Evolutionary conservation across 2,329 filamentous ascomycete genomes (phyloP), one percentile per base, ranked within the genome.

Genomic region (Fusarium sublunatum): DNA sequence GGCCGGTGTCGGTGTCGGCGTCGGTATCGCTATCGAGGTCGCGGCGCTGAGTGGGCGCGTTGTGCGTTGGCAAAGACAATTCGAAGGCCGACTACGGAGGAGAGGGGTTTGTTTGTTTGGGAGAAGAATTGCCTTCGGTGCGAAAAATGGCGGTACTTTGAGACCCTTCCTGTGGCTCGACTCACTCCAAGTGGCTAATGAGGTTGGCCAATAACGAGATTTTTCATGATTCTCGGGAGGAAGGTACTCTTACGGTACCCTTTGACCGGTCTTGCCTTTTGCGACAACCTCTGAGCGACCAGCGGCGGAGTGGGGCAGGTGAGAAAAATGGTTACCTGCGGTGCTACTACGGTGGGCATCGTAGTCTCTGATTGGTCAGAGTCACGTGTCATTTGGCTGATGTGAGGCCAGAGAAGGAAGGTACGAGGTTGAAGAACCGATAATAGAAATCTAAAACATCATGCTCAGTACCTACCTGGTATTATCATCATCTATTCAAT

Each of bases 31-130:
- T 67, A 57, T 65, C 60, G 55, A 53, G 49, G 48, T 65, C 58
- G 53, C 53, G 62, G 53, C 53, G 62, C 58, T 63, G 62, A 67
- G 68, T 58, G 58, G 59, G 65, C 61, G 68, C 59, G 67, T 64
- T 54, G 69, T 65, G 64, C 51, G 56, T 61, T 54, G 58, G 64
- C 45, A 61, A 59, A 63, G 61, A 65, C 58, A 64, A 64, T 40
- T 56, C 51, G 67, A 67, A 54, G 67, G 72, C 73, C 73, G 73
- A 75, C 64, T 74, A 72, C 73, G 73, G 73, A 73, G 73, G 46
- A 66, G 59, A 64, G 68, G 67, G 69, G 58, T 65, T 68, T 64
- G 60, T 59, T 60, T 64, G 63, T 67, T 57, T 53, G 53, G 52
- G 52, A 65, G 65, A 61, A 60, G 52, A 67, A 67, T 64, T 66